Evolutionary conservation across 2,329 filamentous ascomycete species (phyloP), one percentile per base, ranked within the genome.

Genomic region (Lachnum nothofagi): DNA sequence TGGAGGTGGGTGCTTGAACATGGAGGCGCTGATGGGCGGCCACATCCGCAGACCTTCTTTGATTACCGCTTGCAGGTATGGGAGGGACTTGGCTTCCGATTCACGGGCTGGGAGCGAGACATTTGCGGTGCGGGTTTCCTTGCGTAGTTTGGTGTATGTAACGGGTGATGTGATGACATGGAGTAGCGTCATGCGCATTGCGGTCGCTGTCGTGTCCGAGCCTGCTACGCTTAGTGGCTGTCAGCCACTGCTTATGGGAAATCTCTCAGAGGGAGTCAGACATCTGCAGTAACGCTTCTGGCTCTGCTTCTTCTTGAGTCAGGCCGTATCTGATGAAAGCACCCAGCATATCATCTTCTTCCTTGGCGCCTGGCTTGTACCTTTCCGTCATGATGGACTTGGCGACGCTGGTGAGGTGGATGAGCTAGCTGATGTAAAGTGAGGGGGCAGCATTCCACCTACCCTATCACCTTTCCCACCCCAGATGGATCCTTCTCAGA

Each of bases 171-270:
- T 54, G n/a, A 53, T 43, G 19, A 54, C 42, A 23, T 76, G 71
- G 27, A 80, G 69, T 47, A 82, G 54, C 1, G 72, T 77, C 38
- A 71, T 67, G 2, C 78, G 72, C 14, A 82, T 71, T 1, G 72
- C 72, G 0, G 75, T 77, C 0, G 78, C 76, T 0, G 78, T 79
- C 1, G 76, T 79, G 51, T 82, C 78, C 0, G 76, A 77, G 4
- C 78, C 79, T 3, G 77, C 78, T 4, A 78, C 67, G 37, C 47
- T 46, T 25, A 16, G 20, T 6, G 12, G 29, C 17, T 33, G 25
- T n/a, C 20, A 43, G 33, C 3, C 22, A 27, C 9, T 17, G 16
- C 1, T 4, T 27, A 17, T 37, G 19, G 12, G 25, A 12, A 29
- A 29, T 29, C 17, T 9, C 9, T n/a, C 25, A 24, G 16, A 19